Base-by-base conservation (phyloP, 129 eudicot genomes). In the Arctium minus region DNA sequence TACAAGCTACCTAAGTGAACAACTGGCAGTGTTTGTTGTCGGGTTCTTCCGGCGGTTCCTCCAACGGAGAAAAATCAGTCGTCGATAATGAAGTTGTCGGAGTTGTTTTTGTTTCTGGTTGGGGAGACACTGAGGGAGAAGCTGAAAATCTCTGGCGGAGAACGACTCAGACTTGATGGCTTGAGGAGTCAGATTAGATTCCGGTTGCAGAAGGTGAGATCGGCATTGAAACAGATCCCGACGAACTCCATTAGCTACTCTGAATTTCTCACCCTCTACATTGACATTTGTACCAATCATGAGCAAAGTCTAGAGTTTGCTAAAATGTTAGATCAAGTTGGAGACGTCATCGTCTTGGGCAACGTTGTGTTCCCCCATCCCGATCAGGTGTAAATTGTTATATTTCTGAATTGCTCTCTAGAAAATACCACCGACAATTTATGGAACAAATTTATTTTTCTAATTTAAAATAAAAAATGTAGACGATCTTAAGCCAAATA, bases 241-340 rank as follows among this genome's bases (percentile, higher is more conserved):
- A 22, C 27, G 27, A 22, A 22, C 81, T 80, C 91, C 32, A 76
- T 94, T 48, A 56, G 88, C 48, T 89, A 89, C 80, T 44, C 76
- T 8, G 97, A 94, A 69, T 92, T 83, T 73, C 76, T 92, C 39
- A 46, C 69, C 9, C 37, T 92, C 3, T 92, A 95, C 78, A 31
- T 77, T 22, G 87, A 86, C 22, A 81, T 46, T 4, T 87, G 91
- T 64, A 72, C 22, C 37, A 86, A 81, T 77, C 50, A 74, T 3
- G 95, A 88, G 6, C 85, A 79, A 72, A 94, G 97, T 5, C 1
- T 67, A 76, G 93, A 94, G 86, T 88, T 89, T 37, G 90, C 97
- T 0, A 90, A 86, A 83, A 77, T 70, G 90, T 42, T 94, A 74
- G 97, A 94, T 82, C 81, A 89, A 40, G 86, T 89, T 1, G 98